A percentile compares a stretch with the other conserved stretches of the same genome.
phyloP scores from a whole-genome alignment of 2,329 filamentous ascomycete genomes.

The Falciphora oryzae region DNA sequence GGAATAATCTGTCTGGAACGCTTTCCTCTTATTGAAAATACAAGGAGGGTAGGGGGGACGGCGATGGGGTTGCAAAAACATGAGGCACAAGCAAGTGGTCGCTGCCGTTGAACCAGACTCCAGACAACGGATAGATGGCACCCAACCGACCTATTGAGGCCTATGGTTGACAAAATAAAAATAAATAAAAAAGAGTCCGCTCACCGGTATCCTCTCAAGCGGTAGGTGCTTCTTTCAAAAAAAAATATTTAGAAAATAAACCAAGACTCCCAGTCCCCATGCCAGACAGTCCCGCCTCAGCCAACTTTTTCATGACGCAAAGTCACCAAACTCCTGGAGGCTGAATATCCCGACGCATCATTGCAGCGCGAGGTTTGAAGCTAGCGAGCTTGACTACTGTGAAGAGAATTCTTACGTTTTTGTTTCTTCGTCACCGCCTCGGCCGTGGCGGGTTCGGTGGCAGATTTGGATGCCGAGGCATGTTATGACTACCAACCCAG shows the following conservation, averaged over 20 bases:
- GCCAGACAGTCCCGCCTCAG: neutral
- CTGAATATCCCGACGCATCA: neutral
- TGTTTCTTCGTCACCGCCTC: neutral
- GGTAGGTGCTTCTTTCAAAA: neutral
- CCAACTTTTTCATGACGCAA: neutral
- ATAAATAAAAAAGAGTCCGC: neutral
- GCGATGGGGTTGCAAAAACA: neutral
- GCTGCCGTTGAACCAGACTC: neutral
- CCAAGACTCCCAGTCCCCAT: neutral
- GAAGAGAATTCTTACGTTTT: neutral
- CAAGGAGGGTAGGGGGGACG: neutral
- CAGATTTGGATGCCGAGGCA: neutral
- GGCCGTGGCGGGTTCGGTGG: too few relatives aligned
- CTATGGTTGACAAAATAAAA: neutral
- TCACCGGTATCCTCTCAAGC: neutral
- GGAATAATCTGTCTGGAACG: neutral
- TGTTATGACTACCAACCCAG: conserved; percentile 29
- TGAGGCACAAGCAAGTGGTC: neutral
- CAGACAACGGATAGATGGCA: neutral
- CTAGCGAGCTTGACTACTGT: neutral
- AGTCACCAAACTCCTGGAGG: neutral
- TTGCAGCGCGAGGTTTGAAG: neutral
- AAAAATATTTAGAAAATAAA: neutral
- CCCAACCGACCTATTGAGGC: neutral
- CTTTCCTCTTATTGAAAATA: neutral